These are phyloP conservation scores for Solanum ossicruentum DNA, from an alignment of 257 asterid genomes.

Conservation along the genomic window DNA sequence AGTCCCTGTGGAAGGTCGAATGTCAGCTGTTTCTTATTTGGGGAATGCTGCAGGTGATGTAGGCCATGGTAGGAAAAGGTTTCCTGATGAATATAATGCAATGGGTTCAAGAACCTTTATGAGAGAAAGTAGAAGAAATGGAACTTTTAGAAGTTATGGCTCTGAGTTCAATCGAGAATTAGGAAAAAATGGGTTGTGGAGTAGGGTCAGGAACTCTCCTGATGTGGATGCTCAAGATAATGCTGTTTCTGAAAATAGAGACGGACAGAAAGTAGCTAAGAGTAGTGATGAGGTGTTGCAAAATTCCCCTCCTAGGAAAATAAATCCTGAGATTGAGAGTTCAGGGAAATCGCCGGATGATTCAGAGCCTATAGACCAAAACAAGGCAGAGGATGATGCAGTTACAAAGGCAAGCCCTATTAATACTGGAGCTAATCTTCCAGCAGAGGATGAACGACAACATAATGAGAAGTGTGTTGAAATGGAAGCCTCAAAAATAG, in stretches of 20 bases:
- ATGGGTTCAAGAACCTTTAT: constrained; percentile 25
- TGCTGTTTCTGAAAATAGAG: constrained; percentile 22
- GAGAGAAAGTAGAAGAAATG: constrained; percentile 59
- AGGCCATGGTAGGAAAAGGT: constrained; percentile 45
- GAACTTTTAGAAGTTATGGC: constrained; percentile 33
- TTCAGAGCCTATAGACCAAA: constrained; percentile 12
- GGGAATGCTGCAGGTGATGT: constrained; percentile 23
- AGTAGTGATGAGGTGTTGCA: constrained; percentile 22
- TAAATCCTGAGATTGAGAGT: constrained; percentile 3
- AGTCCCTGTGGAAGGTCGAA: constrained; percentile 21
- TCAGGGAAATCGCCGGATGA: constrained; percentile 1
- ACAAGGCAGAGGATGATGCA: constrained; percentile 1
- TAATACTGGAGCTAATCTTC: constrained; percentile 11
- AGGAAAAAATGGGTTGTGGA: constrained; percentile 50
- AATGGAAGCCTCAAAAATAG: constrained; percentile 10
- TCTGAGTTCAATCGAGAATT: constrained; percentile 39
- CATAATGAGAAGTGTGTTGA: constrained; percentile 13
- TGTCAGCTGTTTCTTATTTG: constrained; percentile 49
- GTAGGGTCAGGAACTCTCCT: constrained; percentile 29
- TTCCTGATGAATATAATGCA: constrained; percentile 39
- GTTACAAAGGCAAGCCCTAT: constrained; percentile 28
- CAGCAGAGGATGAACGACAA: constrained; percentile 24
- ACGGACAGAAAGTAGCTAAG: constrained; percentile 27
- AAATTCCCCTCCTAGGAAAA: constrained; percentile 27
- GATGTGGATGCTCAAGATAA: constrained; percentile 28